Conservation (phyloP, 768 basidiomycete genomes). For the Fomitopsis pulvina region DNA sequence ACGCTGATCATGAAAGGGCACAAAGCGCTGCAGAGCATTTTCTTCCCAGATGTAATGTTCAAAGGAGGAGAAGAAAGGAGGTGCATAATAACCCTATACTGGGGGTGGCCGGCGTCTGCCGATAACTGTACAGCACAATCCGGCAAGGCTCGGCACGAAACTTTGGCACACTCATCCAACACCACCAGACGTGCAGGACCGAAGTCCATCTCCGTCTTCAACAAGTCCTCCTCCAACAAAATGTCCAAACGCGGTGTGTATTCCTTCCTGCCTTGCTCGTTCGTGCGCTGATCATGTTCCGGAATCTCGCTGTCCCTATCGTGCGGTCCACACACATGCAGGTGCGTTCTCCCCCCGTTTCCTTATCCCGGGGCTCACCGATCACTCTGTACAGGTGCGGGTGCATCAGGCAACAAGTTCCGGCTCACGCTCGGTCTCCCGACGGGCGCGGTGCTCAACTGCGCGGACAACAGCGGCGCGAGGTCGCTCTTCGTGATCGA, state of each 20-base stretch:
- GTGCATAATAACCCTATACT: too few species aligned
- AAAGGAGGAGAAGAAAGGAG: too few species aligned
- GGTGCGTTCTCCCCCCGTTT: slow-evolving; percentile 7
- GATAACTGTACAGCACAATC: slow-evolving; percentile 25
- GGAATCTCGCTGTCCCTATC: background rate
- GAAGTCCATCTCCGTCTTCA: slow-evolving; percentile 17
- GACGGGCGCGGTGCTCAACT: slow-evolving; percentile 91
- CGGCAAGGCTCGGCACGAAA: slow-evolving; percentile 21
- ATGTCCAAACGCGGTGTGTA: slow-evolving; percentile 31
- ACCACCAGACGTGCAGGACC: slow-evolving; percentile 10
- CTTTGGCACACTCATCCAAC: slow-evolving; percentile 13
- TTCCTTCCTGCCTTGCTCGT: too few species aligned
- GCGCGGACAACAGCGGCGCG: slow-evolving; percentile 98
- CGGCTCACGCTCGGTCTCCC: slow-evolving; percentile 92
- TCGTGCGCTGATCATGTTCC: too few species aligned
- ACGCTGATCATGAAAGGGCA: too few species aligned
- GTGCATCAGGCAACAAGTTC: slow-evolving; percentile 92
- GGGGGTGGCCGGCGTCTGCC: slow-evolving; percentile 8
- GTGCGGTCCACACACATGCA: background rate
- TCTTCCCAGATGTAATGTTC: too few species aligned
- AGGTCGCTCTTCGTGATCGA: slow-evolving; percentile 95
- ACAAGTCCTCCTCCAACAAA: slow-evolving; percentile 26
- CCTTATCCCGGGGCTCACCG: background rate
- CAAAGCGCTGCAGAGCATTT: too few species aligned
- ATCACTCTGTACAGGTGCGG: slow-evolving; percentile 39